These are phyloP conservation scores for Sporothrix humicola DNA, from an alignment of 2,329 filamentous ascomycete genomes.

Conservation along the genomic window DNA sequence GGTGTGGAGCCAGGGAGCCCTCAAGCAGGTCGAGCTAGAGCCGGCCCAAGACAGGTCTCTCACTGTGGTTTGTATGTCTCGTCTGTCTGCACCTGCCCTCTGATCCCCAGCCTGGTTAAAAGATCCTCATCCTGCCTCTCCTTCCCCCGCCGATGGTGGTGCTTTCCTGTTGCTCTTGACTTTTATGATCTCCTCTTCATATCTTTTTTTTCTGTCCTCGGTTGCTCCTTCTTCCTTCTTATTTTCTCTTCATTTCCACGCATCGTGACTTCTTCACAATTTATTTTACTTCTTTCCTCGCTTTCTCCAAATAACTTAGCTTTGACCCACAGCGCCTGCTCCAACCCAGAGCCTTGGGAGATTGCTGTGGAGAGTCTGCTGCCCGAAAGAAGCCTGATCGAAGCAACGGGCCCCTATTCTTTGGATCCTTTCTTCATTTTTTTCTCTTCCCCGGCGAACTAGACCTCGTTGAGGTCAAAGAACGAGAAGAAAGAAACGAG, in stretches of 20 bases:
- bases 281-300: neutral
- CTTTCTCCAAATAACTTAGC: slow-evolving; percentile 15
- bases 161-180: slow-evolving; percentile 12
- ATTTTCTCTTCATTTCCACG: neutral
- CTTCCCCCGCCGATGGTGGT: slow-evolving; percentile 7
- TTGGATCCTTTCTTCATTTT: neutral
- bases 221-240: slow-evolving; percentile 10
- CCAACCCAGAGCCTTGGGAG: slow-evolving; percentile 25
- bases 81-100: slow-evolving; percentile 2
- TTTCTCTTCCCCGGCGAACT: slow-evolving; percentile 8
- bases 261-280: slow-evolving; percentile 20
- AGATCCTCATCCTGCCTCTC: slow-evolving; percentile 27
- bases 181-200: neutral
- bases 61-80: neutral
- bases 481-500: neutral
- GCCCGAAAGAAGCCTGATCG: slow-evolving; percentile 29
- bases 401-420: slow-evolving; percentile 18
- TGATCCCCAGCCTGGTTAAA: slow-evolving; percentile 25
- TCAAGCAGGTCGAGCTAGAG: neutral
- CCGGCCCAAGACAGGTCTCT: slow-evolving; percentile 12
- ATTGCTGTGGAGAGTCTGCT: slow-evolving; percentile 26
- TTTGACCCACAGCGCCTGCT: slow-evolving; percentile 21
- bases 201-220: neutral
- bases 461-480: neutral
- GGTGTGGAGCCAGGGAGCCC: slow-evolving; percentile 16